These are phyloP conservation scores for Lactarius sp. DNA, from an alignment of 768 basidiomycete species.

Conservation along the genomic window DNA sequence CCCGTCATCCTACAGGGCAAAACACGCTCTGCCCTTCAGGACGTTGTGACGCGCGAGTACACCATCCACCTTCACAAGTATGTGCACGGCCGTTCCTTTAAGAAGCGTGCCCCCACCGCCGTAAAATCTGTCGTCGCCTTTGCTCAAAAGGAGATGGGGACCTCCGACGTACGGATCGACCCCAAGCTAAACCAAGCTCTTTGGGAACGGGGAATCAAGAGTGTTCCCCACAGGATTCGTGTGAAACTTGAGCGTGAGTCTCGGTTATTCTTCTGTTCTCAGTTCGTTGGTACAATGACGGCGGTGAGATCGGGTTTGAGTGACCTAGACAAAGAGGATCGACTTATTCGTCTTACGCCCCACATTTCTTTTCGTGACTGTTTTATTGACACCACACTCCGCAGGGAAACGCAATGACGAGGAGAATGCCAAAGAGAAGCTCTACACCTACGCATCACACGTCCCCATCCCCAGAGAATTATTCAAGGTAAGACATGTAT, in stretches of 20 bases:
- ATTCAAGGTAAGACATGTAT: slow-evolving; percentile 67
- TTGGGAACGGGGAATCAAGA: slow-evolving; percentile 93
- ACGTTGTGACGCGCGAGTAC: slow-evolving; percentile 98
- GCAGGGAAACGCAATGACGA: slow-evolving; percentile 97
- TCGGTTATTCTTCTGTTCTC: neutral
- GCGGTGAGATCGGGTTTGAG: neutral
- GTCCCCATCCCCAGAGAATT: slow-evolving; percentile 54
- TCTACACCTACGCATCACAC: slow-evolving; percentile 85
- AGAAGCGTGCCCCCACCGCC: slow-evolving; percentile 96
- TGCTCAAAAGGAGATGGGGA: slow-evolving; percentile 94
- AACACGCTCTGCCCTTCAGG: slow-evolving; percentile 93
- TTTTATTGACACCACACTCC: slow-evolving; percentile 1
- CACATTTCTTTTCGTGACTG: neutral
- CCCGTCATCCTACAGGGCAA: slow-evolving; percentile 44
- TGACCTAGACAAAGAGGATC: neutral
- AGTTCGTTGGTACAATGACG: neutral
- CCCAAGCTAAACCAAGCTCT: slow-evolving; percentile 95
- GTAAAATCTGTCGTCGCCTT: slow-evolving; percentile 92
- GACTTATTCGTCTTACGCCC: neutral
- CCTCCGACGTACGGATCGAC: slow-evolving; percentile 88
- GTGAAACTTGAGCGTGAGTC: slow-evolving; percentile 89
- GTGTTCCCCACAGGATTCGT: slow-evolving; percentile 85
- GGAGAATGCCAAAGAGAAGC: slow-evolving; percentile 97
- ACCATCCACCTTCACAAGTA: slow-evolving; percentile 97
- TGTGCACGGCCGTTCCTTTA: slow-evolving; percentile 90